A percentile compares a stretch with the other conserved stretches of the same genome.
phyloP scores from a whole-genome alignment of 768 basidiomycete genomes.

The Candolleomyces efflorescens region DNA sequence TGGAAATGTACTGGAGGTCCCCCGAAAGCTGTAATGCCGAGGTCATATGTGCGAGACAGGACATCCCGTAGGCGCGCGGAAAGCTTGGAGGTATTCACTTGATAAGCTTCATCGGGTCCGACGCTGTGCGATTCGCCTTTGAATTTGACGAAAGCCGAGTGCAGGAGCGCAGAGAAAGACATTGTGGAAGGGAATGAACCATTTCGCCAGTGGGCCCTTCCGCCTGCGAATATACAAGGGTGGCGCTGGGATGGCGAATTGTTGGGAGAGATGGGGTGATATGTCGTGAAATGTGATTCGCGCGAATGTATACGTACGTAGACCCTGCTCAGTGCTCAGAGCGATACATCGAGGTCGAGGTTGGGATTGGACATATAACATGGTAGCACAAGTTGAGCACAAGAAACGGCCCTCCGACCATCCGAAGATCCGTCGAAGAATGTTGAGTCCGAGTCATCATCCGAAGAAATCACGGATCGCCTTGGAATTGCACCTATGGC shows the following conservation, averaged over 20 bases:
- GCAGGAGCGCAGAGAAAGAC: constrained; percentile 7
- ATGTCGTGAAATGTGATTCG: neutral
- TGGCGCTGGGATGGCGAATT: neutral
- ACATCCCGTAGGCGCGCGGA: constrained; percentile 25
- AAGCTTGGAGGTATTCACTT: constrained; percentile 15
- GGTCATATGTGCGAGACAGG: constrained; percentile 29
- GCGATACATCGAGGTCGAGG: no score
- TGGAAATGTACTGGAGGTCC: constrained; percentile 48
- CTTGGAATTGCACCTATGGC: constrained; percentile 2
- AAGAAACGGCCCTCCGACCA: no score
- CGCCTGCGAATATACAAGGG: neutral
- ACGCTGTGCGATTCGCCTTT: neutral
- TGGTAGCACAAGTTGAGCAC: no score
- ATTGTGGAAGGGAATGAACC: neutral
- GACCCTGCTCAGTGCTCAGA: neutral
- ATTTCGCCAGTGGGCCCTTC: neutral
- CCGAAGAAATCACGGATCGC: no score
- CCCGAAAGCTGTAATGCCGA: constrained; percentile 45
- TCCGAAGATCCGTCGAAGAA: no score
- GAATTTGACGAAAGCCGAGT: neutral
- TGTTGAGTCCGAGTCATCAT: no score
- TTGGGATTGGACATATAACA: no score
- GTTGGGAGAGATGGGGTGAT: neutral
- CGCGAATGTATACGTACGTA: neutral
- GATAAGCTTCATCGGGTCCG: constrained; percentile 4